Conservation (phyloP, 176 grass and related monocot species). For the Puccinellia tenuiflora region DNA sequence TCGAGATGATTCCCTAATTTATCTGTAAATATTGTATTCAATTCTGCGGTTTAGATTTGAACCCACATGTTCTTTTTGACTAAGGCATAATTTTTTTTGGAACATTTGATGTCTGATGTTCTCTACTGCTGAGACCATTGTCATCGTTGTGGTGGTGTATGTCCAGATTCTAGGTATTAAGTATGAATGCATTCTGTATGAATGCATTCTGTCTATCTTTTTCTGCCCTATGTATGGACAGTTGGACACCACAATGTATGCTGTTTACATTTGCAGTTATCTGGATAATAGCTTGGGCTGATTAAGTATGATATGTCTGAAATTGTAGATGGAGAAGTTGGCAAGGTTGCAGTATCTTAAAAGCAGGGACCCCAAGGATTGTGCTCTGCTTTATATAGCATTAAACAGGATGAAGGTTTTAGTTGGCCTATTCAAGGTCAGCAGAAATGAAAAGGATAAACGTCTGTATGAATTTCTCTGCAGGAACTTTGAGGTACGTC, state of each 20-base stretch:
- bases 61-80: not conserved
- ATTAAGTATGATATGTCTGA: conserved; percentile 40
- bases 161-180: conserved; percentile 17
- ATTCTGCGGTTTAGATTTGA: not conserved
- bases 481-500: conserved; percentile 84
- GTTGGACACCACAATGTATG: conserved; percentile 11
- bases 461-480: conserved; percentile 70
- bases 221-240: conserved; percentile 15
- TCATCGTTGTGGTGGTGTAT: conserved; percentile 14
- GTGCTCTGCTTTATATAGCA: conserved; percentile 89
- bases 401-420: conserved; percentile 88
- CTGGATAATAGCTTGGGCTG: conserved; percentile 41
- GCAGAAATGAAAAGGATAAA: conserved; percentile 89
- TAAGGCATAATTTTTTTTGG: not conserved
- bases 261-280: conserved; percentile 28
- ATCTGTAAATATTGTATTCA: conserved; percentile 10
- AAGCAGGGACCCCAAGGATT: conserved; percentile 87
- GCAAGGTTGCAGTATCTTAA: conserved; percentile 92
- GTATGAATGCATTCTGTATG: conserved; percentile 9
- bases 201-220: conserved; percentile 19
- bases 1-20: not conserved
- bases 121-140: conserved; percentile 8
- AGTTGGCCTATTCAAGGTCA: conserved; percentile 90
- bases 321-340: conserved; percentile 94
- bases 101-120: not conserved